Percentiles rank a stretch among this genome's conserved stretches.
phyloP scores from a whole-genome alignment of 495 filamentous ascomycete genomes.

The Xylaria palmicola region DNA sequence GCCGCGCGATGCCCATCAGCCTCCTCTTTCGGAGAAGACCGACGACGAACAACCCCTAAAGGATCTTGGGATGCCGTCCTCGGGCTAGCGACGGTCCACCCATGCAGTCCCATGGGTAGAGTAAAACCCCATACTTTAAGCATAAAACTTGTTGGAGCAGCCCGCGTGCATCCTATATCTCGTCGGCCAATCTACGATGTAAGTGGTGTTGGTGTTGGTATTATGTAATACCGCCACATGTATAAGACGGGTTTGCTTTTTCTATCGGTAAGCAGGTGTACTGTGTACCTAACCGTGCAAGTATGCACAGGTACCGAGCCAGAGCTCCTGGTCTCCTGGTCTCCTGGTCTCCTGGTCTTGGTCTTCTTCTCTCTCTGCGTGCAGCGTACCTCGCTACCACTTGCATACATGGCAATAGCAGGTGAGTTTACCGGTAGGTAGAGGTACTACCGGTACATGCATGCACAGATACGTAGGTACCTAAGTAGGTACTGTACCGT shows the following conservation, averaged over 20 bases:
- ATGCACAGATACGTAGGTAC: too few relatives aligned
- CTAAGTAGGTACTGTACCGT: background rate
- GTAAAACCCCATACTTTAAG: background rate
- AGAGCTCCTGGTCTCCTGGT: too few relatives aligned
- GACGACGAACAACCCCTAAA: background rate
- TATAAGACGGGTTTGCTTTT: too few relatives aligned
- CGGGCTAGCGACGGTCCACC: background rate
- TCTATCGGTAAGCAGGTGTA: too few relatives aligned
- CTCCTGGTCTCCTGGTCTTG: too few relatives aligned
- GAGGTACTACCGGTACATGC: background rate
- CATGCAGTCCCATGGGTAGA: background rate
- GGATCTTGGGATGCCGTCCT: background rate
- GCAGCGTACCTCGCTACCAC: too few relatives aligned
- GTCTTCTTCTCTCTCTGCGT: too few relatives aligned
- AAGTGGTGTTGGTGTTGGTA: background rate
- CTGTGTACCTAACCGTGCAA: too few relatives aligned
- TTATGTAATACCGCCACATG: background rate
- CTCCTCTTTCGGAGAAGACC: constrained; percentile 8
- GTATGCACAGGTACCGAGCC: too few relatives aligned
- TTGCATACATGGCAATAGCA: too few relatives aligned
- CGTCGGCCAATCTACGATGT: too few relatives aligned
- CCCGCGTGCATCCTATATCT: background rate
- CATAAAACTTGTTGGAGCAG: background rate
- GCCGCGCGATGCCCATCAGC: background rate
- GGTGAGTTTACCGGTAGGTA: background rate